These are phyloP conservation scores for Omphalotus guepiniiformis DNA, from an alignment of 768 basidiomycete species.

Conservation along the genomic window DNA sequence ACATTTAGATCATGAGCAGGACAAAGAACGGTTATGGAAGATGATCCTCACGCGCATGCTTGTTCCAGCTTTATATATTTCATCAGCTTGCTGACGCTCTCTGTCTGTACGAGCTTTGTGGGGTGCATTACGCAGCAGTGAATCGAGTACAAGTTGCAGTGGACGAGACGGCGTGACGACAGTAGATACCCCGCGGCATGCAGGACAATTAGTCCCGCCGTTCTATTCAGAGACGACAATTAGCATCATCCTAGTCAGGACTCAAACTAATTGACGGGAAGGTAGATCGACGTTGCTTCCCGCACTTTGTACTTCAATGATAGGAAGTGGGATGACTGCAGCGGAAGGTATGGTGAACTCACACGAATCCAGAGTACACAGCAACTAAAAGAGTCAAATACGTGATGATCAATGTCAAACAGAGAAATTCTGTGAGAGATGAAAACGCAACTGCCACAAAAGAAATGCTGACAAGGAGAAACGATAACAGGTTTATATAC, in stretches of 20 bases:
- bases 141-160: constrained; percentile 68
- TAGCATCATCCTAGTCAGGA: constrained; percentile 7
- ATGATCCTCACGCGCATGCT: constrained; percentile 52
- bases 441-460: constrained; percentile 72
- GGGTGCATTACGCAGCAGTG: constrained; percentile 67
- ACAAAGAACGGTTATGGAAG: constrained; percentile 1
- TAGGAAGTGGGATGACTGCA: too few relatives aligned
- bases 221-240: constrained; percentile 45
- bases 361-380: constrained; percentile 81
- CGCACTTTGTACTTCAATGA: too few relatives aligned
- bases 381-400: constrained; percentile 44
- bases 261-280: not conserved
- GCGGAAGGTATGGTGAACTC: too few relatives aligned
- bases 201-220: constrained; percentile 80
- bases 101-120: constrained; percentile 60
- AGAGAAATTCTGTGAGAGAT: constrained; percentile 3
- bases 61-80: constrained; percentile 62
- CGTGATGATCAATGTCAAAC: constrained; percentile 7
- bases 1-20: constrained; percentile 1
- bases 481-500: constrained; percentile 82
- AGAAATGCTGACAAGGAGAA: constrained; percentile 85
- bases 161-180: constrained; percentile 69
- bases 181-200: constrained; percentile 68
- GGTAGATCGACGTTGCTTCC: not conserved
- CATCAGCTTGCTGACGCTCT: constrained; percentile 79